Conservation (phyloP, 1,284 basidiomycete species). For the Vanrija humicola region DNA sequence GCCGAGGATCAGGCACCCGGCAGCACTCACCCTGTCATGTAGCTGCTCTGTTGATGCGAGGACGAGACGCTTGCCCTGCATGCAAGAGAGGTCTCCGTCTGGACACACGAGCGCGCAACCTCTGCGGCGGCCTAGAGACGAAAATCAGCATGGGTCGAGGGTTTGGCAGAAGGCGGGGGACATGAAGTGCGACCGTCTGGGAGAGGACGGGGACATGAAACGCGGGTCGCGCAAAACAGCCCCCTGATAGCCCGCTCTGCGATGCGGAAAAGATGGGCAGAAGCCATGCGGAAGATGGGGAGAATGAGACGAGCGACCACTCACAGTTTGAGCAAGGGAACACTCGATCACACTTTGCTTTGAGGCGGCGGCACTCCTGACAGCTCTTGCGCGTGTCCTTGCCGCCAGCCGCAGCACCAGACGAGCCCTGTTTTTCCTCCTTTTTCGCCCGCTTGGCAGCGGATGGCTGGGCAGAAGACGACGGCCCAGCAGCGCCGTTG, state of each 20-base stretch:
- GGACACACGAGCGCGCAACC: slow-evolving; percentile 45
- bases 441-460: slow-evolving; percentile 10
- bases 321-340: slow-evolving; percentile 46
- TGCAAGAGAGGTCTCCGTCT: slow-evolving; percentile 44
- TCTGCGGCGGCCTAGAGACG: slow-evolving; percentile 30
- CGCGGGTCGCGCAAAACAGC: too few species aligned
- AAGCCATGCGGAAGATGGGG: too few species aligned
- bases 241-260: too few species aligned
- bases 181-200: too few species aligned
- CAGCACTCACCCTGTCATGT: slow-evolving; percentile 34
- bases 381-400: slow-evolving; percentile 37
- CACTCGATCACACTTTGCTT: slow-evolving; percentile 43
- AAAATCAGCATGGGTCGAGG: neutral
- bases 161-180: too few species aligned
- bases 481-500: neutral
- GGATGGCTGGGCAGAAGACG: neutral
- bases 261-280: too few species aligned
- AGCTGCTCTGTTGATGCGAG: slow-evolving; percentile 44
- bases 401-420: neutral
- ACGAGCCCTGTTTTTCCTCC: slow-evolving; percentile 8
- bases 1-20: too few species aligned
- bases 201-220: too few species aligned
- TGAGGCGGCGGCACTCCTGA: slow-evolving; percentile 41
- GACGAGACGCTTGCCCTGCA: slow-evolving; percentile 45
- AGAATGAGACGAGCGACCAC: slow-evolving; percentile 4